Percentiles rank a stretch among this genome's conserved stretches.
Conservation (phyloP, 2,329 filamentous ascomycete genomes). For the Venturia aucupariae region DNA sequence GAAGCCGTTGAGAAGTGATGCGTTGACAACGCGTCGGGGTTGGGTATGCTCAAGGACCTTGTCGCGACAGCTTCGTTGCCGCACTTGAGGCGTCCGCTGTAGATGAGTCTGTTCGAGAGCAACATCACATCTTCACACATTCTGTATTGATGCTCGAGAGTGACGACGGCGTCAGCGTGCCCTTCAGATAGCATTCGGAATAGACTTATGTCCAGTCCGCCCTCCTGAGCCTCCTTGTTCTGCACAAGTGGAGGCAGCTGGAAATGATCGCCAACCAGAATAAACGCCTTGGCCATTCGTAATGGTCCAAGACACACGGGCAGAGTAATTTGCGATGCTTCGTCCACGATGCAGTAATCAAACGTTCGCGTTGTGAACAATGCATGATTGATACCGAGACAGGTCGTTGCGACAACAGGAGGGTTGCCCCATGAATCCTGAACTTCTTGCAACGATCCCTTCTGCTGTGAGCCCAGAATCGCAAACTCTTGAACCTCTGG, state of each 20-base stretch:
- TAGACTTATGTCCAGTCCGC: constrained; percentile 82
- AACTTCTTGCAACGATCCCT: constrained; percentile 72
- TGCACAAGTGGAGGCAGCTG: constrained; percentile 91
- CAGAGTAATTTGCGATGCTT: constrained; percentile 93
- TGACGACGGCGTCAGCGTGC: constrained; percentile 81
- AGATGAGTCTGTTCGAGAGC: constrained; percentile 86
- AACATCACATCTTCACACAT: constrained; percentile 98
- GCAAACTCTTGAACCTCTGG: constrained; percentile 80
- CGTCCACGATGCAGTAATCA: constrained; percentile 97
- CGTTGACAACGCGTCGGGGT: constrained; percentile 44
- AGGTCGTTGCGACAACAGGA: constrained; percentile 88
- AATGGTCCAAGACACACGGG: constrained; percentile 93
- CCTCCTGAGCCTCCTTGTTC: constrained; percentile 76
- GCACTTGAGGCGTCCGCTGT: constrained; percentile 81
- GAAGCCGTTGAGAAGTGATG: constrained; percentile 28
- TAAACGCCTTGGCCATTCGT: constrained; percentile 83
- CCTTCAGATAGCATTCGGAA: constrained; percentile 89
- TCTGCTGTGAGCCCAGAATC: constrained; percentile 64
- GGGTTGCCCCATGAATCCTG: constrained; percentile 74
- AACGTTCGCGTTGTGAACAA: constrained; percentile 84
- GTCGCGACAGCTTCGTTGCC: constrained; percentile 68
- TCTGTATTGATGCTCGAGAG: constrained; percentile 89
- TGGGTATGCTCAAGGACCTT: constrained; percentile 58
- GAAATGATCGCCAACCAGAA: constrained; percentile 93
- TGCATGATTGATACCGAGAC: constrained; percentile 80